These are phyloP conservation scores for Candida awuae DNA, from an alignment of 805 yeast species.

Conservation along the genomic window DNA sequence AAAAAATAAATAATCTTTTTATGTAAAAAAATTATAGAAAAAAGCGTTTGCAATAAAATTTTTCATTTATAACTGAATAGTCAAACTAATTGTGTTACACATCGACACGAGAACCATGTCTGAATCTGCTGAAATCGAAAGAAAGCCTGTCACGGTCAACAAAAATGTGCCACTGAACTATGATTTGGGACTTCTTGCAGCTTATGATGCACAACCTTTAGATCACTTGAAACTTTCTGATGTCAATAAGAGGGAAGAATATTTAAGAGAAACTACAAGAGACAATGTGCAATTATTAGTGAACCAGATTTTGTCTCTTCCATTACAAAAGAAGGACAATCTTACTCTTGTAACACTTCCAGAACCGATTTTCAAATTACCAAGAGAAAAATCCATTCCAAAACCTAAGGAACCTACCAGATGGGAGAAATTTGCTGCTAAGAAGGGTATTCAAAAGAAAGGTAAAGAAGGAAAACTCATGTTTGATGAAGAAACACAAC, in stretches of 20 bases:
- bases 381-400: slow-evolving; percentile 94
- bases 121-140: slow-evolving; percentile 9
- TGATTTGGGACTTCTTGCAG: slow-evolving; percentile 87
- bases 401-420: slow-evolving; percentile 86
- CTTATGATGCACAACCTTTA: slow-evolving; percentile 83
- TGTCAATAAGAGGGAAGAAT: slow-evolving; percentile 49
- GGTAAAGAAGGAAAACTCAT: slow-evolving; percentile 84
- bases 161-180: slow-evolving; percentile 83
- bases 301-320: slow-evolving; percentile 84
- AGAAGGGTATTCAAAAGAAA: slow-evolving; percentile 89
- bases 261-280: slow-evolving; percentile 62
- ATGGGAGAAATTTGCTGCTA: slow-evolving; percentile 96
- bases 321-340: slow-evolving; percentile 72
- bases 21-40: too few relatives aligned
- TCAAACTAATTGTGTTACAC: too few relatives aligned
- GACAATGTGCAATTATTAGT: slow-evolving; percentile 89
- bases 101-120: too few relatives aligned
- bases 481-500: slow-evolving; percentile 80
- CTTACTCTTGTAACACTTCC: slow-evolving; percentile 83
- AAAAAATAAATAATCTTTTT: too few relatives aligned
- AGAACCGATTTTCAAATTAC: slow-evolving; percentile 69
- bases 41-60: too few relatives aligned
- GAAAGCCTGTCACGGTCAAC: slow-evolving; percentile 78
- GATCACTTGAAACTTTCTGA: slow-evolving; percentile 52
- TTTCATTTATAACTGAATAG: neutral